phyloP scores from a whole-genome alignment of 208 protist genomes.

The Trypanosoma vivax region DNA sequence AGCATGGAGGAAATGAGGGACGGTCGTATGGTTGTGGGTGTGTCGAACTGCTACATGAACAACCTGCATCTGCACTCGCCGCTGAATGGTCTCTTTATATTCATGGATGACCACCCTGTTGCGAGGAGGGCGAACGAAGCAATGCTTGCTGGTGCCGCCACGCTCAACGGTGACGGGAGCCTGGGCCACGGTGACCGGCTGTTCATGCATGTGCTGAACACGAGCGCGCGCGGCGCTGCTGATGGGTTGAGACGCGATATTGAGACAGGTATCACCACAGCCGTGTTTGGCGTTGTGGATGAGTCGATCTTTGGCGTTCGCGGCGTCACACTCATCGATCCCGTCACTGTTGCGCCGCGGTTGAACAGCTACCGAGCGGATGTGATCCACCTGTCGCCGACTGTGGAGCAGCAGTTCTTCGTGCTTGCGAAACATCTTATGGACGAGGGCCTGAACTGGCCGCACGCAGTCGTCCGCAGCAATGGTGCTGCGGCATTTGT shows the following conservation, averaged over 20 bases:
- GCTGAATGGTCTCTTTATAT: neutral
- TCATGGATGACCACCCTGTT: neutral
- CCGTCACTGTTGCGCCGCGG: neutral
- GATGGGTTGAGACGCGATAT: neutral
- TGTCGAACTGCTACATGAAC: neutral
- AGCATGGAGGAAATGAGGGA: neutral
- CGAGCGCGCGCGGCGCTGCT: neutral
- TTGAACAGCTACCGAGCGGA: conserved; percentile 1
- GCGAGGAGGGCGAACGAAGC: neutral
- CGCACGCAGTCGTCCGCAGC: neutral
- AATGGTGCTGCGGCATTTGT: neutral
- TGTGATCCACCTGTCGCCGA: conserved; percentile 13
- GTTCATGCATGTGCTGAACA: neutral
- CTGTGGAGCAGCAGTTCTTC: conserved; percentile 22
- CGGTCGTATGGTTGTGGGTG: neutral
- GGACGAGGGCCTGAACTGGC: neutral
- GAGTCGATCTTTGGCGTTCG: conserved; percentile 6
- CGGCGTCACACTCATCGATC: conserved; percentile 10
- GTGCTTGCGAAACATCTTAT: conserved; percentile 12
- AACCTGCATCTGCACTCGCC: neutral
- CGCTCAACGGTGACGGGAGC: neutral
- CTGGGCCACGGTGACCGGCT: neutral
- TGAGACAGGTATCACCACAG: neutral
- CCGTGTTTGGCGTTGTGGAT: conserved; percentile 2
- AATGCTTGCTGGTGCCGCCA: neutral